Evolutionary conservation across 2,329 filamentous ascomycete genomes (phyloP).

Genomic region (Arthrobotrys musiformis): DNA sequence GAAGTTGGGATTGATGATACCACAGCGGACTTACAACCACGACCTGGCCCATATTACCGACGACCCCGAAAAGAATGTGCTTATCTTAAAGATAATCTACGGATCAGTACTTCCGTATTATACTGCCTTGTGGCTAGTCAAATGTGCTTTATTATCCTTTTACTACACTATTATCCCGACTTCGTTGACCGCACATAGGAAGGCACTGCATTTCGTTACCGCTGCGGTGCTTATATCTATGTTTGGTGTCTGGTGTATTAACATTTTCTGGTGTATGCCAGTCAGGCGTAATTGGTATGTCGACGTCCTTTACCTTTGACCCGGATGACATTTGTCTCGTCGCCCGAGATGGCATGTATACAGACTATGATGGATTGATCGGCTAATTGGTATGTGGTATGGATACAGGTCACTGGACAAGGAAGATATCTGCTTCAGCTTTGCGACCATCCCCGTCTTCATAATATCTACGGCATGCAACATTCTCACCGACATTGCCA

Average conservation of each 20-base stretch:
- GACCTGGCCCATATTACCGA: slow-evolving; percentile 26
- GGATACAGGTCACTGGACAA: slow-evolving; percentile 34
- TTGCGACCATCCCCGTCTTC: slow-evolving; percentile 45
- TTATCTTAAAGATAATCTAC: slow-evolving; percentile 50
- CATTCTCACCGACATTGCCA: slow-evolving; percentile 47
- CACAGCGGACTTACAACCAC: slow-evolving; percentile 32
- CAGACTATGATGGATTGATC: too few species aligned
- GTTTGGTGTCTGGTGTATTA: slow-evolving; percentile 33
- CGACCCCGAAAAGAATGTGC: slow-evolving; percentile 22
- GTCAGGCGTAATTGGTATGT: slow-evolving; percentile 48
- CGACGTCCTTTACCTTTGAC: background rate
- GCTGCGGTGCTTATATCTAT: slow-evolving; percentile 36
- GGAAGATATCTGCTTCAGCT: slow-evolving; percentile 38
- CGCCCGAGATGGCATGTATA: too few species aligned
- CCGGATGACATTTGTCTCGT: background rate
- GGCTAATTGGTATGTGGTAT: background rate
- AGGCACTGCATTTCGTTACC: slow-evolving; percentile 33
- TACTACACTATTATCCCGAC: slow-evolving; percentile 47
- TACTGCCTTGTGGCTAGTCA: slow-evolving; percentile 43
- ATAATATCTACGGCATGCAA: slow-evolving; percentile 53
- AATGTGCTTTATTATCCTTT: slow-evolving; percentile 43
- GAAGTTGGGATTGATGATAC: slow-evolving; percentile 42
- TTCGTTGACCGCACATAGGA: slow-evolving; percentile 31
- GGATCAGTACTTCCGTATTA: slow-evolving; percentile 46
- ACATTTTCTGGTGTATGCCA: slow-evolving; percentile 51